Percentiles rank a stretch among this genome's conserved stretches.
Evolutionary conservation across 768 basidiomycete species (phyloP).

Genomic region (Calocera cornea): DNA sequence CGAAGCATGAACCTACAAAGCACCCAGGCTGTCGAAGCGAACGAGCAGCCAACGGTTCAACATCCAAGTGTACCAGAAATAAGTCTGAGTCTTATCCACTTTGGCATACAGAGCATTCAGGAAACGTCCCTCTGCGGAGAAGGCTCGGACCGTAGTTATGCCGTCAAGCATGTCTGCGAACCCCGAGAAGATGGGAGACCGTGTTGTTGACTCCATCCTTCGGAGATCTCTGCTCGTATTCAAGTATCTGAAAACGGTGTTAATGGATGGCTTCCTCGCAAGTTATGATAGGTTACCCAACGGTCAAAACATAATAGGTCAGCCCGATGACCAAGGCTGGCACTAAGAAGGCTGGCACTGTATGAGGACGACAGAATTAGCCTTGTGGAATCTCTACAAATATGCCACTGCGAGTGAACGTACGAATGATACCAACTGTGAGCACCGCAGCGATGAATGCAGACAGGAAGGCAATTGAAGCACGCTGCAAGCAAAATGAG

Average conservation of each 20-base stretch:
- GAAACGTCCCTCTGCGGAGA: conserved; percentile 69
- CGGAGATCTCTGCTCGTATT: conserved; percentile 73
- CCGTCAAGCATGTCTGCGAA: conserved; percentile 75
- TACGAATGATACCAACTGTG: conserved; percentile 29
- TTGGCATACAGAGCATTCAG: conserved; percentile 58
- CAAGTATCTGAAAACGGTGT: conserved; percentile 15
- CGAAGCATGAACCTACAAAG: conserved; percentile 20
- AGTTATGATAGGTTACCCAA: neutral
- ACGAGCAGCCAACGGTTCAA: conserved; percentile 73
- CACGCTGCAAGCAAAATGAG: conserved; percentile 28
- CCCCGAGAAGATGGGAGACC: conserved; percentile 72
- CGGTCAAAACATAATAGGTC: conserved; percentile 7
- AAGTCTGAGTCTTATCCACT: conserved; percentile 35
- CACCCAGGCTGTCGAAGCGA: conserved; percentile 70
- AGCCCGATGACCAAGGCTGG: conserved; percentile 9
- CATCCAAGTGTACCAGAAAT: conserved; percentile 61
- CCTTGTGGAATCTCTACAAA: neutral
- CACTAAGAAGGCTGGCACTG: conserved; percentile 10
- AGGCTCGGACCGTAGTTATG: conserved; percentile 86
- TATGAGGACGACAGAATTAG: neutral
- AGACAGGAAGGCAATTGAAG: conserved; percentile 65
- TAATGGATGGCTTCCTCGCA: neutral
- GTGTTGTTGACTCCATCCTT: conserved; percentile 79
- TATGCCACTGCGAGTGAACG: neutral
- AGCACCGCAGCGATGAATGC: conserved; percentile 64